Evolutionary conservation across 176 grass and related monocot genomes (phyloP).

Genomic region (Paspalum vaginatum): DNA sequence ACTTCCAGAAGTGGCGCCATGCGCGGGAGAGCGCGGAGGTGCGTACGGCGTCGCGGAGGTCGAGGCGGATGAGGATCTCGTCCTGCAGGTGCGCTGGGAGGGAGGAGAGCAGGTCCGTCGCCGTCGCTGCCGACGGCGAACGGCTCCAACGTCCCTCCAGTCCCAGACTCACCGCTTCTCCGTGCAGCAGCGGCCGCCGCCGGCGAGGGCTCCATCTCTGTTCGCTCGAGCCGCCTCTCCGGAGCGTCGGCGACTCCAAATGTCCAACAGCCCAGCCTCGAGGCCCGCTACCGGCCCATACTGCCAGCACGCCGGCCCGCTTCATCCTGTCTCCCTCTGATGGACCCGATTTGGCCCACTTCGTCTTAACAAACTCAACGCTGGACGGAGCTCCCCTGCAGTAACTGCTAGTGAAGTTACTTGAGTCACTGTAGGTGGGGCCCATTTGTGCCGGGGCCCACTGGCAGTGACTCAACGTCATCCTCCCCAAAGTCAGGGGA

Average conservation of each 20-base stretch:
- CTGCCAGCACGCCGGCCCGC: background rate
- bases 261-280: too few species aligned
- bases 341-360: background rate
- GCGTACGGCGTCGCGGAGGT: background rate
- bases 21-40: slow-evolving; percentile 37
- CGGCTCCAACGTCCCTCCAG: background rate
- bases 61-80: slow-evolving; percentile 27
- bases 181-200: background rate
- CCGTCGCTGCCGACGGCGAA: background rate
- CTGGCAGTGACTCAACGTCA: too few species aligned
- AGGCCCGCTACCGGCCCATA: background rate
- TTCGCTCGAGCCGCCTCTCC: too few species aligned
- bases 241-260: too few species aligned
- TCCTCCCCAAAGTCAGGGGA: too few species aligned
- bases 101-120: background rate
- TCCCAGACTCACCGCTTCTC: background rate
- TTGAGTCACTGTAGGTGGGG: too few species aligned
- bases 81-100: slow-evolving; percentile 14
- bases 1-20: slow-evolving; percentile 37
- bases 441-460: too few species aligned
- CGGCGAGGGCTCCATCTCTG: too few species aligned
- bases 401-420: too few species aligned
- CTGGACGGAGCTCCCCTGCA: background rate
- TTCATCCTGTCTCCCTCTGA: background rate
- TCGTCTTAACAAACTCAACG: background rate